Conservation (phyloP, 2,329 filamentous ascomycete genomes). For the Keithomyces neogunnii region DNA sequence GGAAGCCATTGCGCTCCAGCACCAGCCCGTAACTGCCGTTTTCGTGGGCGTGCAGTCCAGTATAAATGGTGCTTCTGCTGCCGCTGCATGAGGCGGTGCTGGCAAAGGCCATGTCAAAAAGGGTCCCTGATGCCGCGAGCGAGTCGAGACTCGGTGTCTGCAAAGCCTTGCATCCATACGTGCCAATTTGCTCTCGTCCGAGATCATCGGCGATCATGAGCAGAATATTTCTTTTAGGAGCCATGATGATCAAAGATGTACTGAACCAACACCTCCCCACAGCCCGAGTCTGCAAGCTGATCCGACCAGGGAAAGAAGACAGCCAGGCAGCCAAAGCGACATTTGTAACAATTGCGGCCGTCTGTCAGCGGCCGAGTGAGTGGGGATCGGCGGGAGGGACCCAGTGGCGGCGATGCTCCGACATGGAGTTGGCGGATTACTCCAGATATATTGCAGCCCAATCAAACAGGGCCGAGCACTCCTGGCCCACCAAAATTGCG, state of each 20-base stretch:
- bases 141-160: slow-evolving; percentile 8
- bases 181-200: slow-evolving; percentile 6
- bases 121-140: slow-evolving; percentile 8
- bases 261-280: too few relatives aligned
- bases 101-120: slow-evolving; percentile 17
- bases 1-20: slow-evolving; percentile 29
- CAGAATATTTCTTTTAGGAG: slow-evolving; percentile 6
- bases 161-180: slow-evolving; percentile 7
- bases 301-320: too few relatives aligned
- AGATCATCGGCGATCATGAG: slow-evolving; percentile 7
- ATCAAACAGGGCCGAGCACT: not conserved
- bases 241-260: too few relatives aligned
- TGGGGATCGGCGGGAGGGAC: not conserved
- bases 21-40: slow-evolving; percentile 38
- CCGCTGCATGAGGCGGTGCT: slow-evolving; percentile 40
- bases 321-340: too few relatives aligned
- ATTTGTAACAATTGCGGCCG: too few relatives aligned
- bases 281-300: too few relatives aligned
- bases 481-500: not conserved
- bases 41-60: slow-evolving; percentile 32
- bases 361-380: slow-evolving; percentile 4
- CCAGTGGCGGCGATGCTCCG: not conserved
- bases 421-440: too few relatives aligned
- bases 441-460: not conserved
- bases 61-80: slow-evolving; percentile 36